Evolutionary conservation across 495 filamentous ascomycete genomes (phyloP).

Genomic region (Physcia stellaris): DNA sequence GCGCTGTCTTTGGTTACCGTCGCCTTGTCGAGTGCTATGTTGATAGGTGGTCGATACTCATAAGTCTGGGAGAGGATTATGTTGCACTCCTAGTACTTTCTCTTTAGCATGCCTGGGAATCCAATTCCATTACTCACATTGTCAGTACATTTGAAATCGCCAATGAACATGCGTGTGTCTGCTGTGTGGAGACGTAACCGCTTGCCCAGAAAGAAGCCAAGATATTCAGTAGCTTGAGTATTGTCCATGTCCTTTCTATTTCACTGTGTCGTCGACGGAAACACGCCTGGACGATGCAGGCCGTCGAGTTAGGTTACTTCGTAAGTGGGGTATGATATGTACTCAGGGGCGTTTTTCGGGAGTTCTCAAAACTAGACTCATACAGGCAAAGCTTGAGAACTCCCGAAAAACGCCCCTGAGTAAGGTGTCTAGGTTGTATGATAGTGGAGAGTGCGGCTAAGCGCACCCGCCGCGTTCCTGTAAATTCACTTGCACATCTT

Average conservation of each 20-base stretch:
- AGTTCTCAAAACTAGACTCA: no score
- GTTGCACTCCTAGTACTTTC: slow-evolving; percentile 50
- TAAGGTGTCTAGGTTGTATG: no score
- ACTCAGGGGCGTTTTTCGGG: no score
- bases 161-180: slow-evolving; percentile 79
- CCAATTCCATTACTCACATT: slow-evolving; percentile 37
- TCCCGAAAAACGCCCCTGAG: no score
- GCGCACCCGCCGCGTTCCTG: no score
- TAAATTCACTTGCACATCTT: no score
- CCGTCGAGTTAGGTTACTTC: no score
- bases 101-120: not conserved
- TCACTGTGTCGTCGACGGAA: no score
- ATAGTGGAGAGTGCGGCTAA: no score
- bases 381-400: no score
- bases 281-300: no score
- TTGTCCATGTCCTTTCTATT: slow-evolving; percentile 29
- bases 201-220: slow-evolving; percentile 34
- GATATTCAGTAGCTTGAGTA: slow-evolving; percentile 27
- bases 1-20: slow-evolving; percentile 19
- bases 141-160: slow-evolving; percentile 88
- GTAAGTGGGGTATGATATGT: no score
- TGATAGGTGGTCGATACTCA: slow-evolving; percentile 61
- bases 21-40: slow-evolving; percentile 28
- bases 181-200: slow-evolving; percentile 64
- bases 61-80: slow-evolving; percentile 72